Conservation (phyloP, 768 basidiomycete genomes). For the Suillus subalutaceus region DNA sequence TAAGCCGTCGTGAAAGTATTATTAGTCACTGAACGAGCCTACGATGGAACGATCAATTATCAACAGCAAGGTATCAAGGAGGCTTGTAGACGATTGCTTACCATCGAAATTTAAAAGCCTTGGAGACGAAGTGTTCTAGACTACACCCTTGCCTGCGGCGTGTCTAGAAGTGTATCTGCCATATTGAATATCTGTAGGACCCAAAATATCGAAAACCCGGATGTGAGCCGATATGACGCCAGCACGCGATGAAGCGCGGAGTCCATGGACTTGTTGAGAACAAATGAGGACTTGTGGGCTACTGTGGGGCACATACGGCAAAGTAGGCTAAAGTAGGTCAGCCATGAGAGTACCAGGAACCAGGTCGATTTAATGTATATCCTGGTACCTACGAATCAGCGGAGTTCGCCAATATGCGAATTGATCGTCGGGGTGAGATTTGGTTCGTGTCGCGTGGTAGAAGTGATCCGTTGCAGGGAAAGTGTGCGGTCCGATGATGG, state of each 20-base stretch:
- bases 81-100: neutral
- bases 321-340: neutral
- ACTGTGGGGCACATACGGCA: neutral
- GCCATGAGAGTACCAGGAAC: conserved; percentile 1
- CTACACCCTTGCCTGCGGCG: neutral
- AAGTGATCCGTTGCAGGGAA: conserved; percentile 4
- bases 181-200: neutral
- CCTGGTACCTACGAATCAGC: neutral
- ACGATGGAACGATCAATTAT: neutral
- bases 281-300: neutral
- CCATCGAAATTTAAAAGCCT: too few species aligned
- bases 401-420: neutral
- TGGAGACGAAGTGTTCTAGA: too few species aligned
- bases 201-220: neutral
- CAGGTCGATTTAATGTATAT: neutral
- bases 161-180: neutral
- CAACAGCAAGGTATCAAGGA: neutral
- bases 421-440: neutral
- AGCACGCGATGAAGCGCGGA: neutral
- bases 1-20: neutral
- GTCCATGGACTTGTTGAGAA: neutral
- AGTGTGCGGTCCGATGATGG: neutral
- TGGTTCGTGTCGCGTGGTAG: conserved; percentile 4
- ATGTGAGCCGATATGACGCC: neutral
- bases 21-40: neutral